Evolutionary conservation across 208 protist species (phyloP).

Genomic region (Crithidia fasciculata): DNA sequence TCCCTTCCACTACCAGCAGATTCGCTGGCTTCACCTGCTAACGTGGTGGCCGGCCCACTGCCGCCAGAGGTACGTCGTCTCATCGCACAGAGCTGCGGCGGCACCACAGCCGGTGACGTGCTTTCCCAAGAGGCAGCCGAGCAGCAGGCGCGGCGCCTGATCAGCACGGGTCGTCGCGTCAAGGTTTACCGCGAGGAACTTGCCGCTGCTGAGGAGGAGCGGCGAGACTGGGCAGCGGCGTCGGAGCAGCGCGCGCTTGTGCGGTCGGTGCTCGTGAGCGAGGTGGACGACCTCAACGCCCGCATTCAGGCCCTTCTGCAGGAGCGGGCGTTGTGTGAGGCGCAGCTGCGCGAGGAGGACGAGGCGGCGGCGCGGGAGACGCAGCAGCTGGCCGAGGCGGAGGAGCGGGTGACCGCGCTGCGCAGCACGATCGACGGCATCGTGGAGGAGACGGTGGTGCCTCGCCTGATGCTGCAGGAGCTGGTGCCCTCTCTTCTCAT

Average conservation of each 20-base stretch:
- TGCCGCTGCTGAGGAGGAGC: constrained; percentile 70
- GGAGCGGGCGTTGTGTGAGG: constrained; percentile 71
- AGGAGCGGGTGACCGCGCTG: constrained; percentile 64
- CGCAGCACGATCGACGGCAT: constrained; percentile 71
- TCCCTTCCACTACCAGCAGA: too few relatives aligned
- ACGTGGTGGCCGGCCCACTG: constrained; percentile 37
- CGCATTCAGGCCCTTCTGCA: constrained; percentile 58
- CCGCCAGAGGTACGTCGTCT: constrained; percentile 77
- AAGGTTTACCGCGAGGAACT: constrained; percentile 86
- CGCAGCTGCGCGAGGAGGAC: constrained; percentile 60
- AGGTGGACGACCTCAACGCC: constrained; percentile 68
- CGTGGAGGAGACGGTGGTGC: constrained; percentile 53
- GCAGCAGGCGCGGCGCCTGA: constrained; percentile 74
- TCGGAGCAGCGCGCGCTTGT: constrained; percentile 54
- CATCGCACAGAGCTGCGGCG: constrained; percentile 50
- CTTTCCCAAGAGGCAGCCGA: constrained; percentile 54
- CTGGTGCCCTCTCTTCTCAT: constrained; percentile 80
- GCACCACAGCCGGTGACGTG: not conserved
- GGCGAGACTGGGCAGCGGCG: constrained; percentile 52
- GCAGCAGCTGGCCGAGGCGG: constrained; percentile 63
- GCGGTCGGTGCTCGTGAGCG: constrained; percentile 46
- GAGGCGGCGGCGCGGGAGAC: constrained; percentile 31
- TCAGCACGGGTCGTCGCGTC: constrained; percentile 79
- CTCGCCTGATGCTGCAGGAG: constrained; percentile 67
- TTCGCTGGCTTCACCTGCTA: too few relatives aligned